Conservation (phyloP, 768 basidiomycete genomes). For the Erythrobasidium yunnanense region DNA sequence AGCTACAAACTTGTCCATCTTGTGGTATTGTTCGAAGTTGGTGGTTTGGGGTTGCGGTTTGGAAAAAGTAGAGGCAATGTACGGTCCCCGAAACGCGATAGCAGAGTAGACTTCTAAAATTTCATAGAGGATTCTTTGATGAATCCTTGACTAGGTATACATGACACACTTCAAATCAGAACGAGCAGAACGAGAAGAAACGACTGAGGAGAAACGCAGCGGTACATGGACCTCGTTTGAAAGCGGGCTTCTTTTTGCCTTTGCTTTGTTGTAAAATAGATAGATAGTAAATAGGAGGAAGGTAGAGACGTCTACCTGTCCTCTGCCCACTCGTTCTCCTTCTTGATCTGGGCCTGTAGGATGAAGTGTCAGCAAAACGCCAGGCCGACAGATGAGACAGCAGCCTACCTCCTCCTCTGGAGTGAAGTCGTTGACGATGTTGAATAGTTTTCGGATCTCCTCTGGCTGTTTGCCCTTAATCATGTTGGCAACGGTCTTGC, state of each 20-base stretch:
- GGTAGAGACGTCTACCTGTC: slow-evolving; percentile 30
- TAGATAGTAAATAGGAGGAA: neutral
- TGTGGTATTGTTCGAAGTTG: neutral
- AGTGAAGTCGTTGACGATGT: slow-evolving; percentile 71
- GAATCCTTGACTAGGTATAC: too few species aligned
- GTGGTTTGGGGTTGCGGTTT: neutral
- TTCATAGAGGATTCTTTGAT: too few species aligned
- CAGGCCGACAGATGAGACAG: neutral
- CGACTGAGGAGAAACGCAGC: too few species aligned
- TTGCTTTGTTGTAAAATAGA: too few species aligned
- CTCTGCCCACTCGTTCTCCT: slow-evolving; percentile 61
- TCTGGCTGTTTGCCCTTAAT: slow-evolving; percentile 99
- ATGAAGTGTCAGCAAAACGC: slow-evolving; percentile 28
- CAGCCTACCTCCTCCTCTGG: slow-evolving; percentile 69
- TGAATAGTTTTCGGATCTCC: slow-evolving; percentile 81
- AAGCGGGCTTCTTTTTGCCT: too few species aligned
- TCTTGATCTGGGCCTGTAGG: slow-evolving; percentile 77
- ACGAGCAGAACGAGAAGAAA: too few species aligned
- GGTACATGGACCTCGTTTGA: too few species aligned
- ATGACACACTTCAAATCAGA: too few species aligned
- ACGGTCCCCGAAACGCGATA: too few species aligned
- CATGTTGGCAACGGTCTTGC: slow-evolving; percentile 99
- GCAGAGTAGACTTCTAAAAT: too few species aligned
- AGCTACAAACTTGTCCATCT: slow-evolving; percentile 20
- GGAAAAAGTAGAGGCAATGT: neutral